Evolutionary conservation across 306 rosid species (phyloP).

Genomic region (Vigna angularis): DNA sequence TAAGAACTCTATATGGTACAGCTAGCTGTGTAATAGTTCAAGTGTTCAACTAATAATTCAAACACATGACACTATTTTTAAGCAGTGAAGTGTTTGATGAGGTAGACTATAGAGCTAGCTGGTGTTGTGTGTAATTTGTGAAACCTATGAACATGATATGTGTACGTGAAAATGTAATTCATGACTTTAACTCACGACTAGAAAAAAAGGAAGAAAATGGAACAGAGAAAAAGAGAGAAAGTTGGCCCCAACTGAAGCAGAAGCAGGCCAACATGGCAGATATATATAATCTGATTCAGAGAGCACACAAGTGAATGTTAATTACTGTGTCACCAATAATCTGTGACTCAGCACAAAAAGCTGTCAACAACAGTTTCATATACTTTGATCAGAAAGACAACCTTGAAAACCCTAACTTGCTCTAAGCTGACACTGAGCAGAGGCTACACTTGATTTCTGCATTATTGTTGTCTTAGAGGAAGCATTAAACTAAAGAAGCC

Average conservation of each 20-base stretch:
- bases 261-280: constrained; percentile 12
- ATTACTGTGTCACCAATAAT: constrained; percentile 17
- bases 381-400: constrained; percentile 31
- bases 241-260: constrained; percentile 27
- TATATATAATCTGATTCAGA: background rate
- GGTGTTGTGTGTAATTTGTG: constrained; percentile 2
- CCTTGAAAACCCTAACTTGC: constrained; percentile 48
- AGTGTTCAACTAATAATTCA: constrained; percentile 26
- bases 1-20: constrained; percentile 4
- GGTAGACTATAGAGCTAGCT: constrained; percentile 20
- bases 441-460: constrained; percentile 41
- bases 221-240: constrained; percentile 15
- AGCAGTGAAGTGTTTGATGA: constrained; percentile 29
- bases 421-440: constrained; percentile 33
- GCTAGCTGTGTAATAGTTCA: constrained; percentile 18
- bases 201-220: background rate
- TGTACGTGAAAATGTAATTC: constrained; percentile 14
- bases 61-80: constrained; percentile 23
- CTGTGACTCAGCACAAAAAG: constrained; percentile 35
- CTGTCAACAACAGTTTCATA: constrained; percentile 36
- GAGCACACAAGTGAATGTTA: constrained; percentile 38
- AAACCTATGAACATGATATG: constrained; percentile 11
- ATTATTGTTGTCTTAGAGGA: constrained; percentile 36
- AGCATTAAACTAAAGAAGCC: constrained; percentile 33
- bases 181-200: background rate